Conservation (phyloP, 148 eudicot genomes). For the Camellia lanceoleosa region DNA sequence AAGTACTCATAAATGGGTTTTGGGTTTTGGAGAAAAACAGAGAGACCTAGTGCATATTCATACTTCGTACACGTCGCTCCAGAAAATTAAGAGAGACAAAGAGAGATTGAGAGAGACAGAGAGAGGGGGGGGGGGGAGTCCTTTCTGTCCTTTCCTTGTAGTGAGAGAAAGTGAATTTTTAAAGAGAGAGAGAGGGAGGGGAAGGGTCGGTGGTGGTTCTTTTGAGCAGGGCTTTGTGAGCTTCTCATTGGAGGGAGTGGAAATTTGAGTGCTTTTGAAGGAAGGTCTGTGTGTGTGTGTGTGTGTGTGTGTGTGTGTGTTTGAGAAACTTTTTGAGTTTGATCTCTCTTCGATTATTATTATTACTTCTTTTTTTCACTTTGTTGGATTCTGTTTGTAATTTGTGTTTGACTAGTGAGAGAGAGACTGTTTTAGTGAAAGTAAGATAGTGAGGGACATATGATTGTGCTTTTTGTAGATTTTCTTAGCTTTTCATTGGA, state of each 20-base stretch:
- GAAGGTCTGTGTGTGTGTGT: background rate
- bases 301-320: background rate
- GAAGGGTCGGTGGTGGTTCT: background rate
- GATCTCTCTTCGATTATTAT: constrained; percentile 20
- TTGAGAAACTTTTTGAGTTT: background rate
- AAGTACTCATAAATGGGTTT: background rate
- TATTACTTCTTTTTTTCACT: constrained; percentile 24
- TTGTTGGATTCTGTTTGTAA: constrained; percentile 21
- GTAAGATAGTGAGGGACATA: constrained; percentile 7
- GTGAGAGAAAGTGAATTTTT: background rate
- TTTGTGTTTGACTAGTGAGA: constrained; percentile 16
- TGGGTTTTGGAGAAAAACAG: background rate
- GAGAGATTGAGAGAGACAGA: background rate
- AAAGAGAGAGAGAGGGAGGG: background rate
- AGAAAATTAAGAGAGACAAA: constrained; percentile 20
- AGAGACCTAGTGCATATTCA: constrained; percentile 6
- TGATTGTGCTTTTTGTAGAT: constrained; percentile 30
- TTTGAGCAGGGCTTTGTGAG: constrained; percentile 7
- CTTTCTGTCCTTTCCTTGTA: background rate
- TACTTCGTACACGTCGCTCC: constrained; percentile 33
- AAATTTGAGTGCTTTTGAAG: constrained; percentile 27
- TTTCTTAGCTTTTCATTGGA: constrained; percentile 30
- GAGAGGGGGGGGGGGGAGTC: background rate
- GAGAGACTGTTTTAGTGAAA: background rate
- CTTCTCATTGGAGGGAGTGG: constrained; percentile 23